Conservation (phyloP, 352 stramenopile genomes). For the Phytophthora parvispora region DNA sequence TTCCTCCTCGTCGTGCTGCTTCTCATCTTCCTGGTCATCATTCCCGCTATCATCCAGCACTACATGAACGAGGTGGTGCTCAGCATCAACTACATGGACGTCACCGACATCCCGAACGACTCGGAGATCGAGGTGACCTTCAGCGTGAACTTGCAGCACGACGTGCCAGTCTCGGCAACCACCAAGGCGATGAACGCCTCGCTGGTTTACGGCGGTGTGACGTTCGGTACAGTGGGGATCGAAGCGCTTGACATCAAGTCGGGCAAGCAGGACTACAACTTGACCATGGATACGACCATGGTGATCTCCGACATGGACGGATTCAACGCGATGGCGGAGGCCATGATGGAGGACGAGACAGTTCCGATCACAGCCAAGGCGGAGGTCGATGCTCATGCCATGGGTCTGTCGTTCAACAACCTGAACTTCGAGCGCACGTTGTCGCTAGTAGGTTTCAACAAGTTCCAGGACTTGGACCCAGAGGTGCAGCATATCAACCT, state of each 20-base stretch:
- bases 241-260: slow-evolving; percentile 57
- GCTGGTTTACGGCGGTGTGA: slow-evolving; percentile 47
- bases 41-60: slow-evolving; percentile 62
- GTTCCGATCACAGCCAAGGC: slow-evolving; percentile 50
- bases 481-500: slow-evolving; percentile 63
- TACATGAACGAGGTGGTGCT: slow-evolving; percentile 64
- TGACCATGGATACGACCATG: slow-evolving; percentile 49
- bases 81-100: slow-evolving; percentile 73
- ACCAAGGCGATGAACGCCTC: slow-evolving; percentile 52
- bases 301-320: slow-evolving; percentile 50
- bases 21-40: slow-evolving; percentile 64
- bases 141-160: slow-evolving; percentile 60
- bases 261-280: slow-evolving; percentile 56
- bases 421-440: slow-evolving; percentile 61
- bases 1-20: slow-evolving; percentile 54
- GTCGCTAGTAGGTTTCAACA: slow-evolving; percentile 53
- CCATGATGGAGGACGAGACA: slow-evolving; percentile 44
- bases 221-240: slow-evolving; percentile 54
- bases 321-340: slow-evolving; percentile 53
- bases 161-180: slow-evolving; percentile 43
- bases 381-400: slow-evolving; percentile 45
- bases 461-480: slow-evolving; percentile 48
- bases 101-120: slow-evolving; percentile 50
- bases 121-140: slow-evolving; percentile 55
- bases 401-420: slow-evolving; percentile 55